phyloP scores from a whole-genome alignment of 2,329 filamentous ascomycete species.

The Periconia sp. region DNA sequence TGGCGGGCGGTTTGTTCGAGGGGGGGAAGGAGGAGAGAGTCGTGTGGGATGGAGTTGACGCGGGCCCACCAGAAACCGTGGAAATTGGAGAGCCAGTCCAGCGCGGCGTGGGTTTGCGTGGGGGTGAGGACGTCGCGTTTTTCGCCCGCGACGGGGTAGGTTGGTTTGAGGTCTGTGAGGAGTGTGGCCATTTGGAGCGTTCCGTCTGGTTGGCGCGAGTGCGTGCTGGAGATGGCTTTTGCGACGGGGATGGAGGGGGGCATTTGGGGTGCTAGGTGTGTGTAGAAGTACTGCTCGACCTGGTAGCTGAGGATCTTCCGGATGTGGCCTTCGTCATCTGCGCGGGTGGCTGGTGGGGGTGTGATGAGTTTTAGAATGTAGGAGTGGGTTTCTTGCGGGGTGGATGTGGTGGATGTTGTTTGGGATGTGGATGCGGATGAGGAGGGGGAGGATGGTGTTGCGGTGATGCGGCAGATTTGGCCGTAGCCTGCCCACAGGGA shows the following conservation, averaged over 20 bases:
- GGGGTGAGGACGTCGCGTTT: constrained; percentile 52
- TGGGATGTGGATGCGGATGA: constrained; percentile 14
- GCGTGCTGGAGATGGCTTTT: constrained; percentile 50
- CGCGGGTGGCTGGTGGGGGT: constrained; percentile 47
- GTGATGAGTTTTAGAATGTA: constrained; percentile 64
- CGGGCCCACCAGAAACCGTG: constrained; percentile 58
- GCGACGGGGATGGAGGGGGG: constrained; percentile 51
- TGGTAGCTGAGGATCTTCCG: constrained; percentile 69
- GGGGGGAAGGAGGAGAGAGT: constrained; percentile 55
- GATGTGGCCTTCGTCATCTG: constrained; percentile 61
- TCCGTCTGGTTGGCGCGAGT: constrained; percentile 40
- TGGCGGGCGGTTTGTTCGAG: constrained; percentile 53
- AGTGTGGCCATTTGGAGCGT: constrained; percentile 55
- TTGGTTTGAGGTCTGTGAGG: constrained; percentile 57
- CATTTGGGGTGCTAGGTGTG: constrained; percentile 55
- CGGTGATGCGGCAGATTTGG: constrained; percentile 58
- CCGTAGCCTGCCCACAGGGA: constrained; percentile 54
- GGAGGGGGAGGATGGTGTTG: constrained; percentile 22
- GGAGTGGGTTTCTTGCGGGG: constrained; percentile 27
- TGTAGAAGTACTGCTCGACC: constrained; percentile 68
- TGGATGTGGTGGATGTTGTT: constrained; percentile 12
- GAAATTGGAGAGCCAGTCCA: constrained; percentile 66
- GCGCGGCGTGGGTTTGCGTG: constrained; percentile 54
- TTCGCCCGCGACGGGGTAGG: constrained; percentile 60
- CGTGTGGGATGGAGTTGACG: constrained; percentile 23